A percentile compares a stretch with the other conserved stretches of the same genome.
Conservation (phyloP, 768 basidiomycete species). For the Mycena belliarum region DNA sequence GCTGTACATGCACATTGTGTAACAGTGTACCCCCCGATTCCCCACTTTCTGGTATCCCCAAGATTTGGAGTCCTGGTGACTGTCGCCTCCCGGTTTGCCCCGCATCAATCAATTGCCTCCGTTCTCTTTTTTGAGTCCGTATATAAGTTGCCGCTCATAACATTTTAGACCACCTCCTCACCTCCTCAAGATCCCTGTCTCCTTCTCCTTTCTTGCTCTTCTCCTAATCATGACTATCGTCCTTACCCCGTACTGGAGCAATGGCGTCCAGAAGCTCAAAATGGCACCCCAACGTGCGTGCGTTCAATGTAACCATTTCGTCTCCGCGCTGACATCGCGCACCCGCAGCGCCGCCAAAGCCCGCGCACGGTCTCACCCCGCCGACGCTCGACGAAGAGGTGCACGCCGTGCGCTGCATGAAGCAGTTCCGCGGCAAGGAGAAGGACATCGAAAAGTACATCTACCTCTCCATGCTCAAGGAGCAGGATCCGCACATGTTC, state of each 20-base stretch:
- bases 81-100: neutral
- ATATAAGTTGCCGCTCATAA: neutral
- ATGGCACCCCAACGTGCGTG: slow-evolving; percentile 56
- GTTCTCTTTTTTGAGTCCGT: too few relatives aligned
- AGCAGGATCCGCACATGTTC: slow-evolving; percentile 73
- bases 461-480: slow-evolving; percentile 75
- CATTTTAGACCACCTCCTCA: neutral
- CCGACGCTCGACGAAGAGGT: slow-evolving; percentile 52
- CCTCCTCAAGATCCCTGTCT: neutral
- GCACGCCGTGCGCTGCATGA: slow-evolving; percentile 60
- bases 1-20: too few relatives aligned
- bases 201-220: neutral
- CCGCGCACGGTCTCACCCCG: slow-evolving; percentile 60
- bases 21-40: too few relatives aligned
- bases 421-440: slow-evolving; percentile 76
- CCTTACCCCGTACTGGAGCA: slow-evolving; percentile 71
- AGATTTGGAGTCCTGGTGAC: neutral
- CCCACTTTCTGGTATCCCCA: too few relatives aligned
- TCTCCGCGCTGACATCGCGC: neutral
- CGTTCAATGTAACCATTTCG: slow-evolving; percentile 1
- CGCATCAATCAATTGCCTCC: neutral
- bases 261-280: slow-evolving; percentile 73
- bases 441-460: slow-evolving; percentile 82
- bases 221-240: slow-evolving; percentile 51
- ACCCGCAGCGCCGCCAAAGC: slow-evolving; percentile 40